Base-by-base conservation (phyloP, 768 basidiomycete genomes). In the Hypholoma fasciculare region DNA sequence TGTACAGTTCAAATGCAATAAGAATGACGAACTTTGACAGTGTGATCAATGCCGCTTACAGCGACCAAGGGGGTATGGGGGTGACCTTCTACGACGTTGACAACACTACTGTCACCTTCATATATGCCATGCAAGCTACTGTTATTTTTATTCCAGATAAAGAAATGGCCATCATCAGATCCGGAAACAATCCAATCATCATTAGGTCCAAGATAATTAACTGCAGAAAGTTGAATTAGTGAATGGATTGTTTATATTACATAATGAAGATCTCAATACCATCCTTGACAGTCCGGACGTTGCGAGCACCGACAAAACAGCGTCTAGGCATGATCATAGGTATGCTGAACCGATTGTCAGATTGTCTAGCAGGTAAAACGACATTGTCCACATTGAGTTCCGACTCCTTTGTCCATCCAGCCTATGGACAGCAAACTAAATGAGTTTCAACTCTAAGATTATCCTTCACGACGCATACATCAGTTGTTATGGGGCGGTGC, bases 31-130 rank as follows among this genome's bases (percentile, higher is more conserved):
- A 90, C 90, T 80, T 96, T 96, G 48, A 95, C 82, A 9, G 91
- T 92, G 11, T 79, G 75, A 65, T 96, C 94, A 49, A 96, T 94
- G 1, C 94, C 94, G 68, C 89, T 91, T 44, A 90, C 87, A 3
- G 93, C 92, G n/a, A 94, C 69, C 19, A 96, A 72, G 0, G 94
- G 93, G 14, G 94, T 73, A 43, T 84, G 79, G 0, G 94, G 83
- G 78, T 96, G 92, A 0, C 84, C 85, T 71, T 95, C 93, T 52
- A 96, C 83, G 65, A 90, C 90, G 68, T 96, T 96, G 14, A 95
- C 94, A 2, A 94, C 84, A 51, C 74, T 80, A 20, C 81, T 78
- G 63, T 96, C 94, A 37, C 93, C 94, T 75, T 95, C 91, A 63
- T 91, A 86, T 46, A 96, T 85, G 13, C 89, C 90, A 54, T 85